phyloP scores from a whole-genome alignment of 768 basidiomycete species.

The Pleurotus sapidus region DNA sequence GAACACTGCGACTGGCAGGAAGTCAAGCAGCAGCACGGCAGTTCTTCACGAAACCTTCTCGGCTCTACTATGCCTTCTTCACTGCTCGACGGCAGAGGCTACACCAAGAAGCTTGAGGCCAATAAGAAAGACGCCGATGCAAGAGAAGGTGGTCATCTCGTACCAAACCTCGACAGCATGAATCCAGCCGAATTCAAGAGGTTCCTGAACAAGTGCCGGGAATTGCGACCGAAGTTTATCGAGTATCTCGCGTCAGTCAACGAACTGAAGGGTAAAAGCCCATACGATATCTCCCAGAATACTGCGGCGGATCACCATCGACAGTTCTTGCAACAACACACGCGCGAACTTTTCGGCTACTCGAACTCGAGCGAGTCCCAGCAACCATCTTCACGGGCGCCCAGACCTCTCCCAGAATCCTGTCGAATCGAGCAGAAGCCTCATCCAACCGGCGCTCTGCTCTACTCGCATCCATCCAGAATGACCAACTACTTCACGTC shows the following conservation, averaged over 20 bases:
- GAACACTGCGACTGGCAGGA: conserved; percentile 32
- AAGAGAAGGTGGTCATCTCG: conserved; percentile 17
- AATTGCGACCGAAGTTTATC: conserved; percentile 53
- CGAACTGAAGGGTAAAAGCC: conserved; percentile 13
- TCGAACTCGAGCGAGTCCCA: conserved; percentile 26
- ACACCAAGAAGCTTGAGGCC: not conserved
- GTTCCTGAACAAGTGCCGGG: conserved; percentile 59
- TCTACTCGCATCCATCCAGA: conserved; percentile 50
- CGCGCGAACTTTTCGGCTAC: conserved; percentile 13
- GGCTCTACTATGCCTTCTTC: conserved; percentile 4
- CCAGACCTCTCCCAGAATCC: conserved; percentile 16
- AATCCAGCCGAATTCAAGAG: conserved; percentile 49
- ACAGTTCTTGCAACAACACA: conserved; percentile 35
- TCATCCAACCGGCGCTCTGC: conserved; percentile 60
- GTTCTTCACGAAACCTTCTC: not conserved
- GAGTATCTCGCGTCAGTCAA: conserved; percentile 30
- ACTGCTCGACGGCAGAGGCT: conserved; percentile 11
- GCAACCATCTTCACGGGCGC: conserved; percentile 14
- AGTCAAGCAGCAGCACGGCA: not conserved
- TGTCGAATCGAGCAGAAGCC: conserved; percentile 58
- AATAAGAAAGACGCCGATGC: not conserved
- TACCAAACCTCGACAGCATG: conserved; percentile 63
- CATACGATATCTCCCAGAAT: conserved; percentile 23
- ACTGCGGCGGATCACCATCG: conserved; percentile 21
- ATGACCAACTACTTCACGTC: conserved; percentile 54